Base-by-base conservation (phyloP, 352 stramenopile genomes). In the Saprolegnia diclina region DNA sequence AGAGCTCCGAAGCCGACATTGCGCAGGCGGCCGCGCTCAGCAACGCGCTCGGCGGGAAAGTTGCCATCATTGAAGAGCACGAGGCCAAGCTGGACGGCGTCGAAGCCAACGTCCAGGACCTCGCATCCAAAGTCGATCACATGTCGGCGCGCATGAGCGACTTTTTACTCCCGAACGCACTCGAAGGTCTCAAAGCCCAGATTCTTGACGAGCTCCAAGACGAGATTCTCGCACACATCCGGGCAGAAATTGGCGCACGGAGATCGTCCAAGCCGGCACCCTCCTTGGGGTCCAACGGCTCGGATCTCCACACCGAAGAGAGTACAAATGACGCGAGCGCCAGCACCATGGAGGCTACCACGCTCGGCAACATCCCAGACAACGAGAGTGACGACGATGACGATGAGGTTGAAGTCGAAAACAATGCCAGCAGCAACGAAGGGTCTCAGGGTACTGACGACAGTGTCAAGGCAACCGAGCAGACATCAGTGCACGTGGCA, bases 1-100 rank as follows among this genome's bases (percentile, higher is more conserved):
- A 69, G 4, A 45, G 44, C 18, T 52, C 54, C 2, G 63, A 69
- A 62, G 50, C 50, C 35, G 54, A 69, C 38, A 38, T 42, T 13
- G 63, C 53, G 32, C 19, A 59, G 37, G 35, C 46, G 13, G 9
- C 24, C 18, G 22, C 45, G 6, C 53, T 52, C 18, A 45, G 35
- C 21, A 9, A 69, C 53, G 9, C 54, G 48, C 35, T 69, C 6
- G 54, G 42, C 4, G 22, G 54, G 1, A 69, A 69, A 61, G 9
- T 69, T 5, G 45, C n/a, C 1, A 55, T 55, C 18, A 52, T 69
- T 19, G 19, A 56, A 42, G 63, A 42, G 5, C 50, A 61, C 16
- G 63, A 46, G 18, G 48, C 40, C 32, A 29, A 52, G 11, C n/a
- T 44, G 48, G 63, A 10, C 11, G 45, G 62, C 14, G 42, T 61